A percentile compares a stretch with the other conserved stretches of the same genome.
Evolutionary conservation across 2,329 filamentous ascomycete genomes (phyloP).

Genomic region (Aspergillus sp.): DNA sequence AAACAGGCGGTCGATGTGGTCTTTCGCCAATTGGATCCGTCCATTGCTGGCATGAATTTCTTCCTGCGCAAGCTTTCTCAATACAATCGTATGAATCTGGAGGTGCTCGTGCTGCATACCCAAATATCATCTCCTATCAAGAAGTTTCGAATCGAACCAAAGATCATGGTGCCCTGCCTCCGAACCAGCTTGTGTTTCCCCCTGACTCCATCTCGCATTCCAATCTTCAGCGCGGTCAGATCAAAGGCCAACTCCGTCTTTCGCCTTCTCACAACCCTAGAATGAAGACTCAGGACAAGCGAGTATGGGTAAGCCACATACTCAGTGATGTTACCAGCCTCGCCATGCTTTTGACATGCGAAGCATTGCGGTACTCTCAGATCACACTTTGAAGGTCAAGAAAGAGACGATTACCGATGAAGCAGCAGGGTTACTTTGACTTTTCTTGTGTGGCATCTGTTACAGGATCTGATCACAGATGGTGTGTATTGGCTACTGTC

Average conservation of each 20-base stretch:
- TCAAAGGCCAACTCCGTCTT: neutral
- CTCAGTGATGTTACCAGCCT: neutral
- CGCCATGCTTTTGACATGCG: neutral
- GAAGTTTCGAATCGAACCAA: neutral
- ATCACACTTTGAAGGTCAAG: neutral
- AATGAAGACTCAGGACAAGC: neutral
- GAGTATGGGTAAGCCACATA: neutral
- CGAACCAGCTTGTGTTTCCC: neutral
- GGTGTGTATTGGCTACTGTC: neutral
- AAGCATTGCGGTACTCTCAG: neutral
- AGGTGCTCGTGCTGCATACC: neutral
- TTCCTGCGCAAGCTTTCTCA: neutral
- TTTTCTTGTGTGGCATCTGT: neutral
- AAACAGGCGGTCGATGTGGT: neutral
- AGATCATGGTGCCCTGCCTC: neutral
- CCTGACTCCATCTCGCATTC: neutral
- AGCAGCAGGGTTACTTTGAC: neutral
- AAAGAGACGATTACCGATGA: neutral
- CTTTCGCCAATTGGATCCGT: neutral
- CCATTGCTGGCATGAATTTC: neutral
- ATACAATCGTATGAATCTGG: neutral
- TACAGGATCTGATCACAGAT: neutral
- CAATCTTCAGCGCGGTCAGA: neutral
- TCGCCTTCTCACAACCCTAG: neutral
- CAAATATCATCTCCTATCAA: neutral